phyloP scores from a whole-genome alignment of 257 asterid species.

The Henckelia pumila region DNA sequence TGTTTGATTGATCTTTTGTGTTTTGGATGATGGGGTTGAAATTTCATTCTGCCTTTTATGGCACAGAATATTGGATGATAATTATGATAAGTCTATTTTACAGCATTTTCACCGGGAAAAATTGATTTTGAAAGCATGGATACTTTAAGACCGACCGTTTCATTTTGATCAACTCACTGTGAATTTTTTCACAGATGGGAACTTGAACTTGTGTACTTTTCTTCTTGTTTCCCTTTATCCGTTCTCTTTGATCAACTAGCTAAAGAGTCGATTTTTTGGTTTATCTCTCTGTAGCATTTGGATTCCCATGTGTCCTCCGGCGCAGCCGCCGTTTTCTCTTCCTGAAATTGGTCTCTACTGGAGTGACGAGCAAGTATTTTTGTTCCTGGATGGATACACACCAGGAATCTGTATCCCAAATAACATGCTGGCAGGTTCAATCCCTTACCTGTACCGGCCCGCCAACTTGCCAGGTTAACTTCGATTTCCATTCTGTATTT shows the following conservation, averaged over 20 bases:
- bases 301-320: slow-evolving; percentile 53
- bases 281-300: slow-evolving; percentile 14
- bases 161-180: slow-evolving; percentile 2
- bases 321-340: slow-evolving; percentile 22
- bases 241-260: slow-evolving; percentile 2
- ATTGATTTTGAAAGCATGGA: no score
- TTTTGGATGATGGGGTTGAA: neutral
- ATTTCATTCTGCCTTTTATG: neutral
- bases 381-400: slow-evolving; percentile 28
- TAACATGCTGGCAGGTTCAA: slow-evolving; percentile 40
- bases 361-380: slow-evolving; percentile 46
- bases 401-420: slow-evolving; percentile 46
- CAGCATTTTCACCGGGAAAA: neutral
- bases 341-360: slow-evolving; percentile 28
- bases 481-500: slow-evolving; percentile 1
- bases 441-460: slow-evolving; percentile 53
- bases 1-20: neutral
- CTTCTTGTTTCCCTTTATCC: neutral
- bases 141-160: neutral
- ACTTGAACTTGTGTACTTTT: slow-evolving; percentile 3
- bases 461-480: slow-evolving; percentile 55
- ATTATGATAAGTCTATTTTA: neutral
- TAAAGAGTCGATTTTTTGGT: slow-evolving; percentile 9
- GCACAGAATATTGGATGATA: neutral
- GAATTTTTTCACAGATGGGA: neutral